Evolutionary conservation across 164 flowering plant species (phyloP).

Genomic region (Sedum album): DNA sequence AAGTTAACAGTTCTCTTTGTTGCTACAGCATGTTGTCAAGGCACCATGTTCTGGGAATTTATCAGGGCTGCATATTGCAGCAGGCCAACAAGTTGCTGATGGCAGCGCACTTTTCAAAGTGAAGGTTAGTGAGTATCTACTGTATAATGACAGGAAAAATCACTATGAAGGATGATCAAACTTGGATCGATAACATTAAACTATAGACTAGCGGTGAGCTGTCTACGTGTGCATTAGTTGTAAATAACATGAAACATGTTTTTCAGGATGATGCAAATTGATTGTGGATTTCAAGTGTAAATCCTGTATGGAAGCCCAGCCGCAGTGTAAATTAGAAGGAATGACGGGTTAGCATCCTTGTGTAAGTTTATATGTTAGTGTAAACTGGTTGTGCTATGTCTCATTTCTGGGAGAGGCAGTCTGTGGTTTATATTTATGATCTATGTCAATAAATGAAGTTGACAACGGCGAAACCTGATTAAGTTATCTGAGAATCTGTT

Average conservation of each 20-base stretch:
- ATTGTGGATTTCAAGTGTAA: background rate
- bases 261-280: background rate
- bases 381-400: background rate
- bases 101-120: constrained; percentile 53
- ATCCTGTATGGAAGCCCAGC: background rate
- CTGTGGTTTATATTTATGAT: too few species aligned
- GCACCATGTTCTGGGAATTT: constrained; percentile 66
- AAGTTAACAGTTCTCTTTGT: background rate
- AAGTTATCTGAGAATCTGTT: too few species aligned
- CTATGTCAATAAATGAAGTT: too few species aligned
- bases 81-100: constrained; percentile 85
- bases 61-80: constrained; percentile 47
- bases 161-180: background rate
- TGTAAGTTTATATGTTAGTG: background rate
- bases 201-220: background rate
- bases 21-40: constrained; percentile 75
- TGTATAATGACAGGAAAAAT: background rate
- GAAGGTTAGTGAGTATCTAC: constrained; percentile 39
- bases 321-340: background rate
- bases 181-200: background rate
- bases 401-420: background rate
- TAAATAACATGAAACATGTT: background rate
- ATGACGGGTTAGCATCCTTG: background rate
- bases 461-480: too few species aligned
- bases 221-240: background rate